Base-by-base conservation (phyloP, 768 basidiomycete genomes). In the Floccularia luteovirens region DNA sequence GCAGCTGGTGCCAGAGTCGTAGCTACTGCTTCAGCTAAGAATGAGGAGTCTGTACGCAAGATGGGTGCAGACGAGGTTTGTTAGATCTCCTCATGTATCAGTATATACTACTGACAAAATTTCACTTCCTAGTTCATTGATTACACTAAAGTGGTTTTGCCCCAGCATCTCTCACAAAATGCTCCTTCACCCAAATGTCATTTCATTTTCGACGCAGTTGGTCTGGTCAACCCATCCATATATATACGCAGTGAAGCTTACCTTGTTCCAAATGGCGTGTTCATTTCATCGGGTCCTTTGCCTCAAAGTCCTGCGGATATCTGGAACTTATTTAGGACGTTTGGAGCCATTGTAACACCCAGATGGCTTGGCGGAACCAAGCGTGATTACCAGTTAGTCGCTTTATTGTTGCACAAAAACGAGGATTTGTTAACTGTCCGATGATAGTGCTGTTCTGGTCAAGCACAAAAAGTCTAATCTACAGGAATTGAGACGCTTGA, bases 1-100 rank as follows among this genome's bases (percentile, higher is more conserved):
- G 67, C 73, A 1, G 64, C 63, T 44, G 80, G 80, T 3, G 74
- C 75, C 40, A 62, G 55, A 37, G 82, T 87, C 3, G 62, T 72
- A 2, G 74, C 74, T 0, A 75, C 69, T 22, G 81, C 79, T 6
- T 84, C 81, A 3, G 63, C 53, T 1, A 73, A 67, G 54, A 86
- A 84, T 44, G 70, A 74, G 32, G 64, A 66, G 3, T 73, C 76
- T 38, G 75, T 86, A 25, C 70, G 67, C 7, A 48, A 49, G 1
- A 48, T 79, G 23, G 86, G 87, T 17, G 85, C 79, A 2, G 86
- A 87, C 38, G 70, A 79, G 60, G 79, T 77, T 41, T 14, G 66
- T 48, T 36, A 16, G 23, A 37, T n/a, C 25, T 40, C 31, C 23
- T 2, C 16, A 13, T 37, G 13, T 28, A 20, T 16, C n/a, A 30